Evolutionary conservation across 805 yeast genomes (phyloP).

Genomic region (Jamesozyma piceae): DNA sequence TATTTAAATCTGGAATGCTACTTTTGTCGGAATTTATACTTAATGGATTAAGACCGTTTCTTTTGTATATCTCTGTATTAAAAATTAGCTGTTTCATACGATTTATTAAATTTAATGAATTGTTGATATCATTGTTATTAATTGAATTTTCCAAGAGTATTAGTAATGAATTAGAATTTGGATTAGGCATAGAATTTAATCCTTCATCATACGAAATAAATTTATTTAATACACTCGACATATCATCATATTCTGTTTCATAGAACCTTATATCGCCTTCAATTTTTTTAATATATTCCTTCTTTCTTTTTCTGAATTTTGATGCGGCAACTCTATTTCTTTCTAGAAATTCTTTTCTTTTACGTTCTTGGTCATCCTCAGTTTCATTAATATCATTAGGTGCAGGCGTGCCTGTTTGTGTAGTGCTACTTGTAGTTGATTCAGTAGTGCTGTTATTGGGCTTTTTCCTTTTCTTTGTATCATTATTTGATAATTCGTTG

Average conservation of each 20-base stretch:
- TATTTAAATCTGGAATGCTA: not conserved
- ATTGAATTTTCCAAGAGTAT: slow-evolving; percentile 17
- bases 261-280: slow-evolving; percentile 69
- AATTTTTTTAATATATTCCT: slow-evolving; percentile 75
- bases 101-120: slow-evolving; percentile 15
- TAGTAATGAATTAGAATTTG: not conserved
- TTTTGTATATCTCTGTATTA: slow-evolving; percentile 18
- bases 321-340: slow-evolving; percentile 92
- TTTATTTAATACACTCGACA: slow-evolving; percentile 1
- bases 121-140: slow-evolving; percentile 14
- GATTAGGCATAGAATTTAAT: not conserved
- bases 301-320: slow-evolving; percentile 90
- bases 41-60: slow-evolving; percentile 23
- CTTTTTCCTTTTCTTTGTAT: not conserved
- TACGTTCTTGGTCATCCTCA: slow-evolving; percentile 62
- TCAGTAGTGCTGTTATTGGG: not conserved
- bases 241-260: slow-evolving; percentile 58
- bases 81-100: slow-evolving; percentile 17
- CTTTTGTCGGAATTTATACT: slow-evolving; percentile 5
- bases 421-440: not conserved
- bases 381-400: slow-evolving; percentile 32
- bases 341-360: slow-evolving; percentile 65
- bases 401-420: not conserved
- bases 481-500: not conserved
- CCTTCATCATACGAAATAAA: not conserved